Conservation (phyloP, 768 basidiomycete species). For the Cystofilobasidium ferigula region DNA sequence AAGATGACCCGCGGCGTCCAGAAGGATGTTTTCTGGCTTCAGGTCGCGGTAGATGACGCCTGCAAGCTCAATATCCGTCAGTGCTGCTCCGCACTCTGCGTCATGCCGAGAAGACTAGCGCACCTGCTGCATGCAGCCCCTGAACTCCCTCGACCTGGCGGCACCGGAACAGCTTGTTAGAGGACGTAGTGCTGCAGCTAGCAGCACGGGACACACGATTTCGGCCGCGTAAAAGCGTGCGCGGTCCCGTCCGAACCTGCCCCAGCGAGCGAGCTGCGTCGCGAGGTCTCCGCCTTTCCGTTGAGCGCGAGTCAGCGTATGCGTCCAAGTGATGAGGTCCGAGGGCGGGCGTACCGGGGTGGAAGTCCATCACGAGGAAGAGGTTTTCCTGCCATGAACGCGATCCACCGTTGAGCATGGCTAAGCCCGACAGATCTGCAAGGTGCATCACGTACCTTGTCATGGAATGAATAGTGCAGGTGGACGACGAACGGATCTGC, state of each 20-base stretch:
- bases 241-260: conserved; percentile 79
- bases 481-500: conserved; percentile 86
- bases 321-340: background rate
- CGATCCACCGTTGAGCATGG: conserved; percentile 8
- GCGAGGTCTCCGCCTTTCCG: conserved; percentile 79
- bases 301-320: background rate
- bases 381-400: conserved; percentile 60
- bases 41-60: conserved; percentile 97
- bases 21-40: conserved; percentile 93
- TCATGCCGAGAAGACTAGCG: background rate
- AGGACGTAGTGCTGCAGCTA: no score
- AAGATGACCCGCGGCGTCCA: conserved; percentile 86
- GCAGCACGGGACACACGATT: conserved; percentile 46
- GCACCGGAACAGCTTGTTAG: background rate
- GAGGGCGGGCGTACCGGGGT: conserved; percentile 26
- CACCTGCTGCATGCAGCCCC: conserved; percentile 46
- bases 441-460: conserved; percentile 93
- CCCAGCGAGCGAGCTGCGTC: conserved; percentile 93
- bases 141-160: conserved; percentile 78
- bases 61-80: conserved; percentile 36
- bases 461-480: conserved; percentile 95
- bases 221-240: conserved; percentile 96
- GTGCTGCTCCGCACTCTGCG: conserved; percentile 9
- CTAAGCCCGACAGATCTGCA: conserved; percentile 50
- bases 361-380: conserved; percentile 77